Evolutionary conservation across 2,329 filamentous ascomycete genomes (phyloP).

Genomic region (Trichoderma polysporum): DNA sequence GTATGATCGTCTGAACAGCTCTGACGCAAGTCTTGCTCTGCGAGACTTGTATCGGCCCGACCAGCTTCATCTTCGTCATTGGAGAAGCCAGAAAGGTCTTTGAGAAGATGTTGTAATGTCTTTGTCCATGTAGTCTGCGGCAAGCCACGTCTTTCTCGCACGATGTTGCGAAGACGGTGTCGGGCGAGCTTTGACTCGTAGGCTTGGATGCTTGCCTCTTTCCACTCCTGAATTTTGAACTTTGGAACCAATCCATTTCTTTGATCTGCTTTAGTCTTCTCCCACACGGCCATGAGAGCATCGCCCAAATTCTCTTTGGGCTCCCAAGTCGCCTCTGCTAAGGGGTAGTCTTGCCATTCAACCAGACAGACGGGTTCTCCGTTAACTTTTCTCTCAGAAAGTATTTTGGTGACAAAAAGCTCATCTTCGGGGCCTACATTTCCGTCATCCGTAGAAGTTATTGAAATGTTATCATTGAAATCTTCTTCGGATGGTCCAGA

Average conservation of each 20-base stretch:
- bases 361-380: slow-evolving; percentile 36
- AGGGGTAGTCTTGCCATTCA: slow-evolving; percentile 38
- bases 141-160: slow-evolving; percentile 41
- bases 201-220: slow-evolving; percentile 33
- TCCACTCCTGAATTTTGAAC: slow-evolving; percentile 42
- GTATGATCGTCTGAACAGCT: background rate
- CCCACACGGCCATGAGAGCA: slow-evolving; percentile 45
- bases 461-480: slow-evolving; percentile 31
- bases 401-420: slow-evolving; percentile 52
- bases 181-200: slow-evolving; percentile 35
- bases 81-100: background rate
- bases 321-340: slow-evolving; percentile 50
- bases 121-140: slow-evolving; percentile 26
- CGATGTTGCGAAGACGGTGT: slow-evolving; percentile 45
- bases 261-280: slow-evolving; percentile 38
- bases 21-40: background rate
- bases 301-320: slow-evolving; percentile 44
- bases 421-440: slow-evolving; percentile 42
- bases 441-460: slow-evolving; percentile 37
- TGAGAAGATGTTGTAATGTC: slow-evolving; percentile 27
- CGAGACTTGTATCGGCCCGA: background rate
- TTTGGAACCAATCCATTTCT: slow-evolving; percentile 32
- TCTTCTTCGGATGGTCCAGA: background rate
- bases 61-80: background rate
- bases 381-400: slow-evolving; percentile 43